Evolutionary conservation across 2,329 filamentous ascomycete genomes (phyloP), one percentile per base, ranked within the genome.

Genomic region (Colletotrichum truncatum): DNA sequence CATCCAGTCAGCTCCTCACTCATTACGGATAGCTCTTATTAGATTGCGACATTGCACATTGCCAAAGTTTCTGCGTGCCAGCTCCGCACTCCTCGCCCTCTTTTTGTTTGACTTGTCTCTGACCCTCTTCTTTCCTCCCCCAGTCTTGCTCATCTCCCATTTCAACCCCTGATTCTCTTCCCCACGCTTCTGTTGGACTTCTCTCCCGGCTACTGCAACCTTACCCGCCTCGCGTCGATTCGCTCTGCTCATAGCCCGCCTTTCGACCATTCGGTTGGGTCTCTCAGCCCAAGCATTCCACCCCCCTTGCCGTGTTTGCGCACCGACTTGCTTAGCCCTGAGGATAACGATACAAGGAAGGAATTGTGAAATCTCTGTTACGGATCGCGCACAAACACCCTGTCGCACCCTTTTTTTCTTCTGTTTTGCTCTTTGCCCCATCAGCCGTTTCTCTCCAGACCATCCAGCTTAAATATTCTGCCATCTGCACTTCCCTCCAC

Each of bases 201-300:
- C 52, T 58, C 59, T 60, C 56, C 64, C 57, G 61, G 52, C 64
- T 64, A 49, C 56, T 68, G 67, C 67, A 66, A 67, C 67, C 67
- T 68, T 66, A 62, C 65, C 65, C 60, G 65, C 45, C 48, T 36
- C 38, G 48, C 34, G 39, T 67, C 53, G 55, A 66, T 62, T 62
- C 41, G 62, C 62, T 53, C 51, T 66, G 63, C 39, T 49, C 43
- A 49, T 32, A 64, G 38, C 41, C 54, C 64, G 28, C 64, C 60
- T 61, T 55, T 58, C 48, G 59, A 60, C 67, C 59, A 55, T 64
- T 67, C 49, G 60, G 34, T 59, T 64, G 65, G 67, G 66, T 62
- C 45, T 45, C 46, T 65, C 28, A n/a, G 21, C 36, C 46, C 59
- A 58, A 49, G 41, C 61, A 65, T 65, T 54, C 48, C 61, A 54